These are phyloP conservation scores for Fusarium sp. DNA, from an alignment of 2,329 filamentous ascomycete genomes.

Conservation along the genomic window DNA sequence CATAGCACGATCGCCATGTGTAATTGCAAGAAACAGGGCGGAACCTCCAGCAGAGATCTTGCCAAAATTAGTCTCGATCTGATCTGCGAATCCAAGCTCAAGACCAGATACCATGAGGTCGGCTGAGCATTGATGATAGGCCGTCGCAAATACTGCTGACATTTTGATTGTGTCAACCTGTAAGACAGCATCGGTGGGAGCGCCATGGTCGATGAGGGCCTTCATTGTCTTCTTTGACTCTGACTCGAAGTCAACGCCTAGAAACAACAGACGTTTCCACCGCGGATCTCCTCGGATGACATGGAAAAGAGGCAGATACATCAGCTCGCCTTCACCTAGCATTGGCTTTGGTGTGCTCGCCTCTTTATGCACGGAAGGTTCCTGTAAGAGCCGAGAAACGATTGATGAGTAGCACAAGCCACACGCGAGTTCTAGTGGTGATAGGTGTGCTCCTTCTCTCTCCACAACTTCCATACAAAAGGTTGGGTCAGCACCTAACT, in stretches of 20 bases:
- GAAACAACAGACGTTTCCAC: neutral
- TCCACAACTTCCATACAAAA: neutral
- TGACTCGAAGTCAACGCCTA: neutral
- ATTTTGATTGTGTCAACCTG: neutral
- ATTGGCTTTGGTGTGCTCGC: neutral
- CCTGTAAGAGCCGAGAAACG: neutral
- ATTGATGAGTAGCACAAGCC: neutral
- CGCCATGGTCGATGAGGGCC: neutral
- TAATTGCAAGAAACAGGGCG: neutral
- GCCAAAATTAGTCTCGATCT: neutral
- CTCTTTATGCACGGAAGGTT: neutral
- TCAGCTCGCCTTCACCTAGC: neutral
- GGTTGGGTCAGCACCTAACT: neutral
- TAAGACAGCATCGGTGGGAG: neutral
- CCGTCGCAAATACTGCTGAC: neutral
- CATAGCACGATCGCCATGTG: neutral
- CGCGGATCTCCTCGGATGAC: neutral
- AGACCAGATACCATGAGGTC: slow-evolving; percentile 4
- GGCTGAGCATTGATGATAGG: neutral
- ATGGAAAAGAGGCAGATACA: slow-evolving; percentile 5
- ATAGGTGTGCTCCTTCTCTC: neutral
- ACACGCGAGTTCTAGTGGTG: neutral
- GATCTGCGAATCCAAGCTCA: neutral
- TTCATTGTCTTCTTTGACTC: slow-evolving; percentile 3
- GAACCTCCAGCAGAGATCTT: neutral